These are phyloP conservation scores for Aspergillus carlsbadensis DNA, from an alignment of 495 filamentous ascomycete genomes.

Conservation along the genomic window DNA sequence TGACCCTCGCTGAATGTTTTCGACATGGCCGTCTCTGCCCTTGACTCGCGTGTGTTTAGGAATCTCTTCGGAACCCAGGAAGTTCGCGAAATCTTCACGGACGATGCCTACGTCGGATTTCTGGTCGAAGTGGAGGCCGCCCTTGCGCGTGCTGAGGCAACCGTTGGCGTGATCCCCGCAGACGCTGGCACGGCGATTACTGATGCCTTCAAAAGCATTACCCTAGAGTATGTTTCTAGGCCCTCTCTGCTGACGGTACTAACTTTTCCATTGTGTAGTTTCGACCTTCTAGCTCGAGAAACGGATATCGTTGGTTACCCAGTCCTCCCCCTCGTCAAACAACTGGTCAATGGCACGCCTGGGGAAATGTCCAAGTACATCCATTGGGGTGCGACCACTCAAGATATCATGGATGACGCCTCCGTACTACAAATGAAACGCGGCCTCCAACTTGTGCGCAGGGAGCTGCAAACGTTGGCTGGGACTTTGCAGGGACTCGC, in stretches of 20 bases:
- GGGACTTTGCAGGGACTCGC: constrained; percentile 34
- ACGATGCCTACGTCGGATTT: constrained; percentile 45
- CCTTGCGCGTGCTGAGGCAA: constrained; percentile 44
- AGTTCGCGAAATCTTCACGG: constrained; percentile 49
- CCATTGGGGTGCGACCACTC: constrained; percentile 56
- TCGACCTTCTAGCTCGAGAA: constrained; percentile 40
- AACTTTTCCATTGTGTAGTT: background rate
- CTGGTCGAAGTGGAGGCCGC: constrained; percentile 50
- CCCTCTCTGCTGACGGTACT: background rate
- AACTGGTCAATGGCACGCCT: constrained; percentile 36
- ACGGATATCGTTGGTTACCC: constrained; percentile 56
- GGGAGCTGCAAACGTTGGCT: constrained; percentile 34
- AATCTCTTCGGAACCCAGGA: constrained; percentile 50
- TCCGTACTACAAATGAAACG: constrained; percentile 49
- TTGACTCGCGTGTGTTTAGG: constrained; percentile 50
- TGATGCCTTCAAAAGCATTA: constrained; percentile 24
- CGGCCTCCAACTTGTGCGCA: constrained; percentile 41
- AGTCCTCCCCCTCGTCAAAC: constrained; percentile 48
- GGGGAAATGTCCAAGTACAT: constrained; percentile 48
- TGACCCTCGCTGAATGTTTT: too few species aligned
- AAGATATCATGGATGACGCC: constrained; percentile 53
- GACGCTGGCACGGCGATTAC: constrained; percentile 41
- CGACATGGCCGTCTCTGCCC: background rate
- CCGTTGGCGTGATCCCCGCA: constrained; percentile 41
- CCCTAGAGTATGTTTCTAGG: constrained; percentile 23